These are phyloP conservation scores for Fusarium papillatum DNA, from an alignment of 2,329 filamentous ascomycete species.

Conservation along the genomic window DNA sequence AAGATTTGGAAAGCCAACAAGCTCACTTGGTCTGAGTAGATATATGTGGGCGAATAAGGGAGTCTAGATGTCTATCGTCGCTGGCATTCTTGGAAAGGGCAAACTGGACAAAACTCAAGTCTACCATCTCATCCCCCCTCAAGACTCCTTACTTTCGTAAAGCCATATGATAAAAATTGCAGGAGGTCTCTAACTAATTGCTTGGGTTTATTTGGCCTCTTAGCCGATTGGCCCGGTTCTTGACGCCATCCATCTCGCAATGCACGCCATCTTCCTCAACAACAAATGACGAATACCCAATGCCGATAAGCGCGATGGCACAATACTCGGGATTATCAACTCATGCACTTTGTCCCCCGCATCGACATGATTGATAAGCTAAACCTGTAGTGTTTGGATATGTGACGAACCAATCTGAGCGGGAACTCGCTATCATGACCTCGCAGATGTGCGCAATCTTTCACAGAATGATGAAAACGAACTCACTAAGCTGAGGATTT, in stretches of 20 bases:
- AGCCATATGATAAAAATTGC: background rate
- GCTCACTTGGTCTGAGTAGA: background rate
- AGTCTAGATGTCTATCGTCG: background rate
- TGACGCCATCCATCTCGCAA: conserved; percentile 3
- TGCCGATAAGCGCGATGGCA: background rate
- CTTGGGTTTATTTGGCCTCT: background rate
- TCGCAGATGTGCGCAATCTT: background rate
- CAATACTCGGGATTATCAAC: background rate
- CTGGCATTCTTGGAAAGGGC: background rate
- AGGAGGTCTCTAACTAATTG: background rate
- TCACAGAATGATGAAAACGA: background rate
- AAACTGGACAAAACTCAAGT: background rate
- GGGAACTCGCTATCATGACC: conserved; percentile 6
- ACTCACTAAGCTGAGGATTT: background rate
- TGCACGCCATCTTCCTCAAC: background rate
- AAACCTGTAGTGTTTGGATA: background rate
- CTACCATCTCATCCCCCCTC: background rate
- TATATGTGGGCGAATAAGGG: background rate
- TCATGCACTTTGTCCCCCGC: background rate
- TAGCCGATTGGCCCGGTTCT: background rate
- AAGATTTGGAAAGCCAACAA: background rate
- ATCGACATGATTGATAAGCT: background rate
- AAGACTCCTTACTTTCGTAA: background rate
- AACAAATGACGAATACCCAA: background rate
- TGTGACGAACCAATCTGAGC: background rate